Evolutionary conservation across 2,329 filamentous ascomycete species (phyloP), one percentile per base, ranked within the genome.

Genomic region (Albophoma yamanashiensis): DNA sequence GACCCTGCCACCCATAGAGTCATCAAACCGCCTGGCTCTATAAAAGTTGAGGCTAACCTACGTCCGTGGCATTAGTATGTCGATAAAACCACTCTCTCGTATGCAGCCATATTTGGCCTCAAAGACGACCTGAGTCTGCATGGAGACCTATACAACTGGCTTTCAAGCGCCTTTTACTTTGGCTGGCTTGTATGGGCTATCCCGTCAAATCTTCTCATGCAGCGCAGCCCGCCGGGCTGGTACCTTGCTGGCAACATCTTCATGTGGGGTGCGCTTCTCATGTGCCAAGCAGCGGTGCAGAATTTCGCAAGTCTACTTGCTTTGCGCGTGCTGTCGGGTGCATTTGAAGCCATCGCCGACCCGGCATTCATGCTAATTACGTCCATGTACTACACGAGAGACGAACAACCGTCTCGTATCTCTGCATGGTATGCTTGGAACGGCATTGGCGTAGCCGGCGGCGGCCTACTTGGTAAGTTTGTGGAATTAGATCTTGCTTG

Each of bases 81-180:
- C 22, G 70, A 72, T 42, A 74, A 85, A 73, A 85, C 82, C 0
- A 84, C 80, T 0, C 70, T 85, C 14, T 83, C 79, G 1, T 88
- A 87, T 64, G 85, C 86, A 0, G 84, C 85, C 25, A 83, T 88
- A 57, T 87, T 88, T 61, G 84, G 84, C 1, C 82, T 89, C 61
- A 75, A 77, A 27, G 77, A 85, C 2, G 84, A 86, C 62, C 75
- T 87, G 11, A 64, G 78, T 17, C 74, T 88, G 1, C 73, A 77
- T n/a, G 82, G 82, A 1, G 77, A 78, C 0, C 74, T 86, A 62
- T 88, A 87, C 65, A 82, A 74, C 0, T 74, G 71, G 72, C 67
- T 74, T 5, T 73, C 71, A 4, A 71, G 70, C 50, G 66, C 64
- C 58, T 74, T 74, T 64, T 73, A 74, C 63, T 73, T 74, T 38